Evolutionary conservation across 371 early-diverging fungal species (phyloP), one percentile per base, ranked within the genome.

Genomic region (Syncephalastrum contaminatum): DNA sequence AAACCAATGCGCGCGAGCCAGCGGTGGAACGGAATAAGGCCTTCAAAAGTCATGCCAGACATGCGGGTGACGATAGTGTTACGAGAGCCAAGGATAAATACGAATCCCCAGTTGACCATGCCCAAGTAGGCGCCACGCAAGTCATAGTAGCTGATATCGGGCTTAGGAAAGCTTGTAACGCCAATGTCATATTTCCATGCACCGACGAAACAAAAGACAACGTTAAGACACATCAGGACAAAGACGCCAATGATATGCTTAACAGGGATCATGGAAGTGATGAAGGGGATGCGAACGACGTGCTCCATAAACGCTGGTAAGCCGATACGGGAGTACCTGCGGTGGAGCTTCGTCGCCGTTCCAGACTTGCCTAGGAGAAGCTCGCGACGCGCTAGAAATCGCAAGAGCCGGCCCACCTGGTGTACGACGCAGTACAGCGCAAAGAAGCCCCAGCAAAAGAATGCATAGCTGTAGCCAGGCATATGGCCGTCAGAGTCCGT

Each of bases 361-460:
- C 36, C 36, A 10, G 36, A 30, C 10, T 50, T 21, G 0, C 16
- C n/a, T 1, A 51, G 36, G 4, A 43, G 42, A 41, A 63, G 51
- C 36, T 51, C 56, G 4, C 61, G 42, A 48, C 73, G 62, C 36
- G 47, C 27, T 8, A 43, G 43, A 22, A 67, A 75, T 16, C 65
- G 42, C 21, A 62, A 53, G 4, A 60, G 7, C 6, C 64, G 64
- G 16, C 56, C 59, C n/a, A 67, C 19, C 49, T 75, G 75, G 41
- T 72, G 66, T 8, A 53, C 54, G 16, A 69, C 59, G 39, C 72
- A 75, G 47, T 75, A 75, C 2, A 69, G 6, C 13, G 63, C 48
- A 49, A 75, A 75, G n/a, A 72, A 41, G 16, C 57, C 57, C 75
- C 75, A 75, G n/a, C 67, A 69, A 43, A 69, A 64, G 21, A 72